These are phyloP conservation scores for Asterophora parasitica DNA, from an alignment of 768 basidiomycete genomes.

Conservation along the genomic window DNA sequence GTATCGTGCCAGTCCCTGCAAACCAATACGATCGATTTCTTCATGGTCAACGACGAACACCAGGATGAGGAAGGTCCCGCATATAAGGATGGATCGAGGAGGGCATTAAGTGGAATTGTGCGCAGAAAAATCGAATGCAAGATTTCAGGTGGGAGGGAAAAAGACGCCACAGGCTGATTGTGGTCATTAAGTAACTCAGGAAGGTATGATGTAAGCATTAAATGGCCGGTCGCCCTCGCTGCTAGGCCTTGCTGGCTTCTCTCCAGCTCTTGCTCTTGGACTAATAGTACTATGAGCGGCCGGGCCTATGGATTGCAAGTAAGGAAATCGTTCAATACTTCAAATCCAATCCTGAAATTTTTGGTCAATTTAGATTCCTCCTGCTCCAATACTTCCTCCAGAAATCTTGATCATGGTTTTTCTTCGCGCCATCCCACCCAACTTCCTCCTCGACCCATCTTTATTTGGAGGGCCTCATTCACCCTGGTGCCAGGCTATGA, in stretches of 20 bases:
- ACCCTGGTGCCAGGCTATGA: slow-evolving; percentile 19
- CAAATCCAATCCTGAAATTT: no score
- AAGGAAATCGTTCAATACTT: no score
- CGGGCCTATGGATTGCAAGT: no score
- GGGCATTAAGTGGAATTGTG: slow-evolving; percentile 19
- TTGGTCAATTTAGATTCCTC: no score
- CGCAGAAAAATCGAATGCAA: slow-evolving; percentile 20
- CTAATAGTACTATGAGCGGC: no score
- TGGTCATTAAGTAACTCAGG: no score
- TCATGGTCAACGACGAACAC: slow-evolving; percentile 18
- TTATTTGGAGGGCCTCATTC: slow-evolving; percentile 14
- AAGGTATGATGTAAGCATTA: no score
- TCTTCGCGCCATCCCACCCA: slow-evolving; percentile 18
- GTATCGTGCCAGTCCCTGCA: slow-evolving; percentile 23
- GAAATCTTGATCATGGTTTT: slow-evolving; percentile 24
- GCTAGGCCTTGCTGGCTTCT: no score
- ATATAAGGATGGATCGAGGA: slow-evolving; percentile 15
- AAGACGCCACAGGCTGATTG: no score
- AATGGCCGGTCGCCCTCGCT: no score
- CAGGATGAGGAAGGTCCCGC: slow-evolving; percentile 18
- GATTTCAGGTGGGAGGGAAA: slow-evolving; percentile 20
- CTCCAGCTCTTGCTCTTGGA: no score
- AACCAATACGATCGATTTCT: slow-evolving; percentile 18
- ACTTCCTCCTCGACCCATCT: slow-evolving; percentile 16
- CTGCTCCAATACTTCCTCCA: slow-evolving; percentile 9